phyloP scores from a whole-genome alignment of 2,329 filamentous ascomycete species.

The Bipolaris zeicola region DNA sequence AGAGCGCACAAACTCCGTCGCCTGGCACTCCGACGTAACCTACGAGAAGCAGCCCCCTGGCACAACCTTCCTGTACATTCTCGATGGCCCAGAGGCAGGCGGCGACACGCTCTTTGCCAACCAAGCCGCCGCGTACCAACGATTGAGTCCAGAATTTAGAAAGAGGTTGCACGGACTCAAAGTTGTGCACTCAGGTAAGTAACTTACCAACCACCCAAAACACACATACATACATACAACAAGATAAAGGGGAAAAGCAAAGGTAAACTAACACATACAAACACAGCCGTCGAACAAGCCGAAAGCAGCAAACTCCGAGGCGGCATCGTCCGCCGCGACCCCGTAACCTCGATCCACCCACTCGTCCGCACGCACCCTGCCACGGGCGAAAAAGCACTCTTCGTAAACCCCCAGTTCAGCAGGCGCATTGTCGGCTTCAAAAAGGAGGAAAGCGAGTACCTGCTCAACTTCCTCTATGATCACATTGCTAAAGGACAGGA shows the following conservation, averaged over 20 bases:
- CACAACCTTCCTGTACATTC: conserved; percentile 84
- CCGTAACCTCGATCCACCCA: conserved; percentile 75
- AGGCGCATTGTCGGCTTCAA: conserved; percentile 81
- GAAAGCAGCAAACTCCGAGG: conserved; percentile 69
- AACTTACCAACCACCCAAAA: too few species aligned
- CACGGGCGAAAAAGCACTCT: conserved; percentile 84
- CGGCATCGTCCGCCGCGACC: conserved; percentile 75
- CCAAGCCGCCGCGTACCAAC: conserved; percentile 78
- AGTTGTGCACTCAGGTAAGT: conserved; percentile 75
- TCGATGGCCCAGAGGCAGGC: conserved; percentile 80
- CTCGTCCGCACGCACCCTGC: conserved; percentile 78
- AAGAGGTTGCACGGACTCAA: conserved; percentile 79
- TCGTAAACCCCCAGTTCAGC: conserved; percentile 84
- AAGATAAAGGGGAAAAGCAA: too few species aligned
- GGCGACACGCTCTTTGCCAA: conserved; percentile 87
- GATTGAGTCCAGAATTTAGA: conserved; percentile 78
- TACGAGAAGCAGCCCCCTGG: conserved; percentile 89
- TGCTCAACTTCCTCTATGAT: conserved; percentile 78
- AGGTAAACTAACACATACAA: background rate
- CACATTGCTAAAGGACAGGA: conserved; percentile 75
- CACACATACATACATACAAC: too few species aligned
- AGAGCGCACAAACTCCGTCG: conserved; percentile 76
- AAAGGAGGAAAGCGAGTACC: conserved; percentile 80
- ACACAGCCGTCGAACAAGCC: conserved; percentile 70
- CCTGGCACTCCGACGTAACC: conserved; percentile 88